A percentile compares a stretch with the other conserved stretches of the same genome.
Conservation (phyloP, 352 stramenopile species). For the Blastocystis sp. region DNA sequence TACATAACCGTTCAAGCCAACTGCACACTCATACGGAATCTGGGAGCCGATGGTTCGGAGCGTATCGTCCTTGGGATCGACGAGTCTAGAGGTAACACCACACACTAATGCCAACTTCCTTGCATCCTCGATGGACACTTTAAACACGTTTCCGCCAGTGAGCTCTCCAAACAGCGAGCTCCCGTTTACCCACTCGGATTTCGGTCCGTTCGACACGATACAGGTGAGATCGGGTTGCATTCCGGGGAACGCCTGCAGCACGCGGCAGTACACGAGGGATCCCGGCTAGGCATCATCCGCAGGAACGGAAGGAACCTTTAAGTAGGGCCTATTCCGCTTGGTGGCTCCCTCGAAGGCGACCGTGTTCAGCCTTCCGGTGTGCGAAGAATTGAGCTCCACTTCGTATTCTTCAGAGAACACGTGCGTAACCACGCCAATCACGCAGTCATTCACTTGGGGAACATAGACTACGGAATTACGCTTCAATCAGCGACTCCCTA, state of each 20-base stretch:
- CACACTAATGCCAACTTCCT: conserved; percentile 4
- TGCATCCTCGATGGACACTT: conserved; percentile 5
- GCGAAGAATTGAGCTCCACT: conserved; percentile 55
- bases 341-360: conserved; percentile 66
- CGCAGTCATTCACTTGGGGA: conserved; percentile 55
- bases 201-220: conserved; percentile 37
- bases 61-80: conserved; percentile 3
- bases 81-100: conserved; percentile 27
- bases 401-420: conserved; percentile 60
- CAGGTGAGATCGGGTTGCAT: conserved; percentile 64
- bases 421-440: conserved; percentile 65
- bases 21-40: conserved; percentile 68
- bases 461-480: conserved; percentile 26
- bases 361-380: conserved; percentile 39
- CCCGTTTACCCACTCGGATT: conserved; percentile 60
- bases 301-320: conserved; percentile 34
- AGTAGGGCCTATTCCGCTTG: conserved; percentile 52
- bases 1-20: conserved; percentile 68
- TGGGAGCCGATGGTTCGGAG: conserved; percentile 47
- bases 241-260: conserved; percentile 59
- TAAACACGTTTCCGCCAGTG: conserved; percentile 62
- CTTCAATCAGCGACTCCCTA: background rate
- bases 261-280: conserved; percentile 56
- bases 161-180: conserved; percentile 62
- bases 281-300: conserved; percentile 24